Evolutionary conservation across 371 early-diverging fungal genomes (phyloP).

Genomic region (Saksenaea oblongispora): DNA sequence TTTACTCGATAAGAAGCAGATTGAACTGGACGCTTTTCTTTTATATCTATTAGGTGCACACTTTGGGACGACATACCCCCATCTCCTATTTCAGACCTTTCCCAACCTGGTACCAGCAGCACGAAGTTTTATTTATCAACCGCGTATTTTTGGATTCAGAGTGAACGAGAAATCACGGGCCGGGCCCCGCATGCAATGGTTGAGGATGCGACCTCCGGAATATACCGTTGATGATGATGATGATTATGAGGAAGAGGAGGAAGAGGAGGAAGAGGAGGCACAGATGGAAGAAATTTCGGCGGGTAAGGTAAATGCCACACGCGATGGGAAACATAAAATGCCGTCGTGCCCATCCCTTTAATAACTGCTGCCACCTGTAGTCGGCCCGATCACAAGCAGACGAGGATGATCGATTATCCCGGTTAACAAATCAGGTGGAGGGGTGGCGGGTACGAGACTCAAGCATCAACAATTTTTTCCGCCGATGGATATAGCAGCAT

Average conservation of each 20-base stretch:
- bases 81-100: constrained; percentile 85
- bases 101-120: constrained; percentile 58
- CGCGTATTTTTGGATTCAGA: constrained; percentile 83
- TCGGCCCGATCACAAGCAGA: constrained; percentile 16
- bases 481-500: constrained; percentile 19
- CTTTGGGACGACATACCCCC: constrained; percentile 96
- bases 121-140: constrained; percentile 33
- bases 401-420: constrained; percentile 15
- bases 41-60: constrained; percentile 68
- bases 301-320: constrained; percentile 6
- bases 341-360: not conserved
- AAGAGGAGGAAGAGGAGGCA: constrained; percentile 4
- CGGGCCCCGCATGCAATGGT: constrained; percentile 81
- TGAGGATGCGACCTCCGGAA: constrained; percentile 57
- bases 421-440: constrained; percentile 21
- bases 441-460: constrained; percentile 28
- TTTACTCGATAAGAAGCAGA: not conserved
- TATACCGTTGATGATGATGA: not conserved
- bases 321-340: constrained; percentile 15
- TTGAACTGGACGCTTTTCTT: not conserved
- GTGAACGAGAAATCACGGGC: constrained; percentile 56
- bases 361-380: not conserved
- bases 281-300: constrained; percentile 3
- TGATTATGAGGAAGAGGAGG: not conserved
- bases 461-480: constrained; percentile 35